These are phyloP conservation scores for Pythium aphanidermatum DNA, from an alignment of 352 stramenopile species.

Conservation along the genomic window DNA sequence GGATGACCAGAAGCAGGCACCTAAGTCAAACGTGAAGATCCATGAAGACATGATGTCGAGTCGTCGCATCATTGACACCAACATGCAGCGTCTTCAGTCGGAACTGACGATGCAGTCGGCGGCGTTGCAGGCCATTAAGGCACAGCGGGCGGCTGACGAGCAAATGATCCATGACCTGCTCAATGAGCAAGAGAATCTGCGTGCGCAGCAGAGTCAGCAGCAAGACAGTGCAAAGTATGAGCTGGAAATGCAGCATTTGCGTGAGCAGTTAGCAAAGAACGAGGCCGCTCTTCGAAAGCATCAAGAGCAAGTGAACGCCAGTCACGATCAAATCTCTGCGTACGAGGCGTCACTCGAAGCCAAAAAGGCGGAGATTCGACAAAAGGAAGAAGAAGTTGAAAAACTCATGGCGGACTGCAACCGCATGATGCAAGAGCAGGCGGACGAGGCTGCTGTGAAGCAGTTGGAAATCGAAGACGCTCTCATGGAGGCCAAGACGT, in stretches of 20 bases:
- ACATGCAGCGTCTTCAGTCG: slow-evolving; percentile 62
- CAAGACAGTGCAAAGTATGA: slow-evolving; percentile 46
- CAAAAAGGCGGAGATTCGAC: slow-evolving; percentile 56
- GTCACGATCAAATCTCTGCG: slow-evolving; percentile 52
- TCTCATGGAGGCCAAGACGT: slow-evolving; percentile 77
- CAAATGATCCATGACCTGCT: slow-evolving; percentile 80
- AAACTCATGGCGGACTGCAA: slow-evolving; percentile 80
- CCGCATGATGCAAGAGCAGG: slow-evolving; percentile 81
- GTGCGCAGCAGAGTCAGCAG: slow-evolving; percentile 39
- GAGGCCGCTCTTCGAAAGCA: slow-evolving; percentile 58
- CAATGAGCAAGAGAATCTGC: slow-evolving; percentile 79
- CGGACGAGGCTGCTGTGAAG: slow-evolving; percentile 66
- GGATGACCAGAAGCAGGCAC: slow-evolving; percentile 29
- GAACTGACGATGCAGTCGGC: slow-evolving; percentile 53
- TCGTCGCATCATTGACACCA: slow-evolving; percentile 77
- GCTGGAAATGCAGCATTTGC: slow-evolving; percentile 66
- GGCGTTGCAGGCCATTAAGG: slow-evolving; percentile 61
- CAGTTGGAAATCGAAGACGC: slow-evolving; percentile 82
- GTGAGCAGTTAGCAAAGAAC: slow-evolving; percentile 61
- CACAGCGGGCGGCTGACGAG: slow-evolving; percentile 63
- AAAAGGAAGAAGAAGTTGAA: slow-evolving; percentile 79
- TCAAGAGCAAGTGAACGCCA: slow-evolving; percentile 61
- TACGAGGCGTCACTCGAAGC: slow-evolving; percentile 64
- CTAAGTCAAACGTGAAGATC: slow-evolving; percentile 40
- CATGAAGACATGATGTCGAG: slow-evolving; percentile 85